phyloP scores from a whole-genome alignment of 495 filamentous ascomycete genomes.

The Aspergillus panamensis region DNA sequence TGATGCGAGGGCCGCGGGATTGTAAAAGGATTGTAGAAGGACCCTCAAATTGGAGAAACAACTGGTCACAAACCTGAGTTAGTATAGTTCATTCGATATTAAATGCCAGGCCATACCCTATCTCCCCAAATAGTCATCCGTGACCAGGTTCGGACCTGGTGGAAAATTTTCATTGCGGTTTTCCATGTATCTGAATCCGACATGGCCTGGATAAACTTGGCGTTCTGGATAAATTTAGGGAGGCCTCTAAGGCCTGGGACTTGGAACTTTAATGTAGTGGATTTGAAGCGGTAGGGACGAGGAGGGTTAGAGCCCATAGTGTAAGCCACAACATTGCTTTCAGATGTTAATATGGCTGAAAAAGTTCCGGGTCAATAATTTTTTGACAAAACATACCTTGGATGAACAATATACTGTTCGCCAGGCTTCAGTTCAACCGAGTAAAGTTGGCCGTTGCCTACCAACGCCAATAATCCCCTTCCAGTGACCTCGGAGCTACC shows the following conservation, averaged over 20 bases:
- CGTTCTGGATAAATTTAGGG: conserved; percentile 52
- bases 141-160: conserved; percentile 65
- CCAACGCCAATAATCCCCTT: conserved; percentile 78
- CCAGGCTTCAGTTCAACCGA: conserved; percentile 70
- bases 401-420: conserved; percentile 86
- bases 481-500: conserved; percentile 84
- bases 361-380: no score
- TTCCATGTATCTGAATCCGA: conserved; percentile 68
- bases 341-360: conserved; percentile 14
- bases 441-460: conserved; percentile 82
- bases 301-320: conserved; percentile 69
- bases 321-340: conserved; percentile 85
- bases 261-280: conserved; percentile 71
- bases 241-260: conserved; percentile 60
- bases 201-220: conserved; percentile 69
- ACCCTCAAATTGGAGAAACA: conserved; percentile 86
- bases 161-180: conserved; percentile 54
- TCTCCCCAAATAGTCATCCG: conserved; percentile 91
- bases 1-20: conserved; percentile 68
- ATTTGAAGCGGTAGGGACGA: conserved; percentile 78
- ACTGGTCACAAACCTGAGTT: conserved; percentile 34
- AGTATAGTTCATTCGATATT: neutral
- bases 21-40: conserved; percentile 83
- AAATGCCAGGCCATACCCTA: conserved; percentile 47
- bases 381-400: conserved; percentile 44